Base-by-base conservation (phyloP, 140 eudicot genomes). In the Stevia rebaudiana region DNA sequence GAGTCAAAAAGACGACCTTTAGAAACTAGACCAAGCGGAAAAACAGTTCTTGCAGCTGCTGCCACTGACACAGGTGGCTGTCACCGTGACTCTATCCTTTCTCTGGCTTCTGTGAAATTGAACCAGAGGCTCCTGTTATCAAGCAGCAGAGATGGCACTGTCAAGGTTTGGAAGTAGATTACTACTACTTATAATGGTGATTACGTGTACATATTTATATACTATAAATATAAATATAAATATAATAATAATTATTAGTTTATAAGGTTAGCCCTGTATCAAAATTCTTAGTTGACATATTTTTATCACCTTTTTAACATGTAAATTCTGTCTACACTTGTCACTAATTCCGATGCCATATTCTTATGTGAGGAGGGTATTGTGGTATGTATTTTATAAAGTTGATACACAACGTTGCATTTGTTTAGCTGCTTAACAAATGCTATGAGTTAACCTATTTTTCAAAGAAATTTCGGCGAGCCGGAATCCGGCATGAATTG, bases 41-140 rank as follows among this genome's bases (percentile, higher is more conserved):
- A 87, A 74, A 84, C 95, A 51, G 82, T 91, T 70, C 85, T 87
- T 67, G 85, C 87, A 25, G 91, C 89, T 68, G 96, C 98, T 31
- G 98, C 96, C 24, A 79, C 89, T 3, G 98, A 91, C 73, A 75
- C 98, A 43, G 98, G 87, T 30, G 96, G 98, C 24, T 87, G 98
- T 67, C 98, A 92, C 80, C 98, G 82, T 23, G 98, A 92, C 68
- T 83, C 95, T 25, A 76, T 92, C 66, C 85, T 92, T 47, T 85
- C 98, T 68, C 67, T 92, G 69, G 98, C 95, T 46, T 82, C 98
- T 46, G 87, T 87, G 48, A 92, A 88, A 69, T 37, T 92, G 79
- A 92, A 88, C 81, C 98, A 92, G 79, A 82, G 98, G 76, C 86
- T 92, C 44, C 76, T 92, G 43, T 69, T 92, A 77, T 92, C 96